Evolutionary conservation across 805 yeast genomes (phyloP).

Genomic region (Pichia eremophila): DNA sequence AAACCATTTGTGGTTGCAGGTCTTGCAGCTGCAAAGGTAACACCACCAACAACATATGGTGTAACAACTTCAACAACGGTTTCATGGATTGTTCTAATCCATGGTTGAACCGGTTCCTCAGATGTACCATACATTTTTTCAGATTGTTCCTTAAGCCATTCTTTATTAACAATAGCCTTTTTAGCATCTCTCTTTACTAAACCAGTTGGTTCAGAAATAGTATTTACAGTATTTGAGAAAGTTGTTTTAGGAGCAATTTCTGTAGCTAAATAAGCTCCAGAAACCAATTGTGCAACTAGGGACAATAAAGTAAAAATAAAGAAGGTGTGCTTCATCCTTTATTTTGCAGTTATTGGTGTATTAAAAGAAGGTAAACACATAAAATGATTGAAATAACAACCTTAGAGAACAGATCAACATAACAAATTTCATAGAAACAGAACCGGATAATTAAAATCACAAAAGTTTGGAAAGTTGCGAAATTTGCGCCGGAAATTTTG

Average conservation of each 20-base stretch:
- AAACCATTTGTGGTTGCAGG: constrained; percentile 58
- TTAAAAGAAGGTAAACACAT: no score
- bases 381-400: no score
- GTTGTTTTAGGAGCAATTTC: constrained; percentile 4
- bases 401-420: no score
- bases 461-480: no score
- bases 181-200: constrained; percentile 13
- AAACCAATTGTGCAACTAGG: background rate
- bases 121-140: constrained; percentile 11
- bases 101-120: constrained; percentile 38
- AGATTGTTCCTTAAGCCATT: constrained; percentile 17
- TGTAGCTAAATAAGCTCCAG: background rate
- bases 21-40: constrained; percentile 59
- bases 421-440: no score
- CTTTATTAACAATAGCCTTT: constrained; percentile 20
- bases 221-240: background rate
- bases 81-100: constrained; percentile 65
- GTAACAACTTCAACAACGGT: constrained; percentile 47
- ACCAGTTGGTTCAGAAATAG: background rate
- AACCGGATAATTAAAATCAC: no score
- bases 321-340: background rate
- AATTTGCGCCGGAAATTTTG: no score
- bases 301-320: background rate
- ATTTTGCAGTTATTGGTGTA: no score
- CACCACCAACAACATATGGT: constrained; percentile 56